Evolutionary conservation across 2,329 filamentous ascomycete genomes (phyloP).

Genomic region (Ophiostoma ips): DNA sequence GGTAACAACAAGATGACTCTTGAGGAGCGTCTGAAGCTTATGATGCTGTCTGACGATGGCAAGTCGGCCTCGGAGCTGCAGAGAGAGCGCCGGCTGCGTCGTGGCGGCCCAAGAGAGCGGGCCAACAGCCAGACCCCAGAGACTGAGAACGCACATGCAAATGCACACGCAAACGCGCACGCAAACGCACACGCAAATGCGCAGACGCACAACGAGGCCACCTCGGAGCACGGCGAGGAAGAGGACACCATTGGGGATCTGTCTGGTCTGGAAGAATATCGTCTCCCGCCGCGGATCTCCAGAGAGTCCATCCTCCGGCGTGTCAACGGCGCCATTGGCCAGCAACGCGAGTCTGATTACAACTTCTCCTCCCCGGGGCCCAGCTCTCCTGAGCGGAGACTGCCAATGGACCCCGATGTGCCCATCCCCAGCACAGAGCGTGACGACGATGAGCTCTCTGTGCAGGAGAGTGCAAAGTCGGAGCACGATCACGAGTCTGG

Average conservation of each 20-base stretch:
- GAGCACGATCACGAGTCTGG: constrained; percentile 24
- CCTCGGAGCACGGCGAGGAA: constrained; percentile 34
- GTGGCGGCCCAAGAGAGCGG: constrained; percentile 39
- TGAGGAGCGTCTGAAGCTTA: constrained; percentile 72
- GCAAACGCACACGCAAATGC: no score
- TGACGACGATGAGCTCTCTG: constrained; percentile 10
- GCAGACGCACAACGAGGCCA: constrained; percentile 15
- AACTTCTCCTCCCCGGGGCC: constrained; percentile 49
- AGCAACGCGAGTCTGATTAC: constrained; percentile 47
- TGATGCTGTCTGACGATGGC: constrained; percentile 67
- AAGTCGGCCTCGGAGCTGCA: constrained; percentile 51
- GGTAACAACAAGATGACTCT: constrained; percentile 65
- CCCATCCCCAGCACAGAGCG: constrained; percentile 74
- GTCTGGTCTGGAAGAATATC: constrained; percentile 45
- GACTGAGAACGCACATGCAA: constrained; percentile 21
- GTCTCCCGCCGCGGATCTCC: constrained; percentile 67
- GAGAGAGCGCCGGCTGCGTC: constrained; percentile 54
- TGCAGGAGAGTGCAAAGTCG: constrained; percentile 35
- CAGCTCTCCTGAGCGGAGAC: constrained; percentile 42
- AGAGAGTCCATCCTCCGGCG: constrained; percentile 86
- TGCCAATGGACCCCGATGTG: constrained; percentile 69
- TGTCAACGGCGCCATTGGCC: constrained; percentile 51
- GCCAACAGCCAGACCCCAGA: constrained; percentile 30
- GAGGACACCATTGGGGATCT: constrained; percentile 48
- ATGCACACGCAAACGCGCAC: no score